A percentile compares a stretch with the other conserved stretches of the same genome.
Evolutionary conservation across 2,329 filamentous ascomycete genomes (phyloP).

Genomic region (Cladorrhinum sp.): DNA sequence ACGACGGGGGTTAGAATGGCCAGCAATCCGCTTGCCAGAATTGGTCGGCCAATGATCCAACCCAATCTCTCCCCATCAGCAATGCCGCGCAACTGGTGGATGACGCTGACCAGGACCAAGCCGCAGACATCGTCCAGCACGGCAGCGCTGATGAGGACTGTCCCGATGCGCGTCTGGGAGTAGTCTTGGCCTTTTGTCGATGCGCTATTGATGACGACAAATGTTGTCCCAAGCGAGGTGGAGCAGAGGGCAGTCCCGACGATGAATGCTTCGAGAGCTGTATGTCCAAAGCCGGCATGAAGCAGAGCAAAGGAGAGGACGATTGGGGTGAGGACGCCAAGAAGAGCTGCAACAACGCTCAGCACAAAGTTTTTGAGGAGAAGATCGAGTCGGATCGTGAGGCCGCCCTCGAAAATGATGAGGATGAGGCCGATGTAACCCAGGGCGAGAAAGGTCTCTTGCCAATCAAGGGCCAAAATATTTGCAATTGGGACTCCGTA

Average conservation of each 20-base stretch:
- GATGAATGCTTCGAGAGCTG: slow-evolving; percentile 58
- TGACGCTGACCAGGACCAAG: slow-evolving; percentile 72
- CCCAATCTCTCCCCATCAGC: slow-evolving; percentile 26
- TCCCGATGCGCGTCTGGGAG: slow-evolving; percentile 46
- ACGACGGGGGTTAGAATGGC: slow-evolving; percentile 22
- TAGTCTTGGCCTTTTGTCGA: slow-evolving; percentile 39
- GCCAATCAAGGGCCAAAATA: slow-evolving; percentile 41
- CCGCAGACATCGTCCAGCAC: slow-evolving; percentile 82
- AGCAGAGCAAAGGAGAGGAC: slow-evolving; percentile 43
- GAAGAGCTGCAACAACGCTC: slow-evolving; percentile 40
- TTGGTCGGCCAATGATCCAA: slow-evolving; percentile 25
- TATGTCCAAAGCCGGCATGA: slow-evolving; percentile 42
- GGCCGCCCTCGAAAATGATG: slow-evolving; percentile 50
- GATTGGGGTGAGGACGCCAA: slow-evolving; percentile 46
- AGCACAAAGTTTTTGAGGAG: slow-evolving; percentile 43
- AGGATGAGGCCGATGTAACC: slow-evolving; percentile 48
- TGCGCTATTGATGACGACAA: slow-evolving; percentile 47
- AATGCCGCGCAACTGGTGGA: slow-evolving; percentile 57
- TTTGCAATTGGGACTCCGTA: slow-evolving; percentile 45
- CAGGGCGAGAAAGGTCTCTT: slow-evolving; percentile 44
- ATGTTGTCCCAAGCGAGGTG: slow-evolving; percentile 69
- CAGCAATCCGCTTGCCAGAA: slow-evolving; percentile 23
- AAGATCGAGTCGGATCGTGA: slow-evolving; percentile 44
- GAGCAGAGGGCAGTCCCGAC: slow-evolving; percentile 71
- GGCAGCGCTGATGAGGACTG: slow-evolving; percentile 66